Evolutionary conservation across 306 rosid genomes (phyloP).

Genomic region (Fagus crenata): DNA sequence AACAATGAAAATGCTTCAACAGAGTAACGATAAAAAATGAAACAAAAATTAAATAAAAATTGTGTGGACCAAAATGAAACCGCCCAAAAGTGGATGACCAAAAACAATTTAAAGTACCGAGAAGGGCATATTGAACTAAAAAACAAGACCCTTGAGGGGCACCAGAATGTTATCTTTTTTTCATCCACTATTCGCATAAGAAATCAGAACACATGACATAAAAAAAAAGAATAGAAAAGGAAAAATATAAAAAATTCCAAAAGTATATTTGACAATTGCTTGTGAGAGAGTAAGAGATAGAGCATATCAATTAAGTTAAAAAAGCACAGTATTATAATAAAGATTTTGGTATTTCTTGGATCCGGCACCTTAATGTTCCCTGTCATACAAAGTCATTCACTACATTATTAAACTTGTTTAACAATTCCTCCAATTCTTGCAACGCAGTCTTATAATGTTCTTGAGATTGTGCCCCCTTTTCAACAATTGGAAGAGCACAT

Average conservation of each 20-base stretch:
- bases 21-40: too few species aligned
- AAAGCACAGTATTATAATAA: constrained; percentile 3
- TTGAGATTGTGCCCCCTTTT: constrained; percentile 64
- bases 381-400: constrained; percentile 45
- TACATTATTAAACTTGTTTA: constrained; percentile 50
- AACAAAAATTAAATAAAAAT: too few species aligned
- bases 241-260: too few species aligned
- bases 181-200: constrained; percentile 1
- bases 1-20: too few species aligned
- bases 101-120: too few species aligned
- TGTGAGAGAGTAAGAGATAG: too few species aligned
- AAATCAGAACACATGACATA: constrained; percentile 1
- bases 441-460: constrained; percentile 59
- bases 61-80: too few species aligned
- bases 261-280: too few species aligned
- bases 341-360: constrained; percentile 4
- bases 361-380: constrained; percentile 5
- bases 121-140: too few species aligned
- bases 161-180: constrained; percentile 18
- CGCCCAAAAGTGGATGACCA: too few species aligned
- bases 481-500: constrained; percentile 59
- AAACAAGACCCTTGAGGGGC: not conserved
- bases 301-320: not conserved
- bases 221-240: too few species aligned
- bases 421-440: constrained; percentile 60